Evolutionary conservation across 2,329 filamentous ascomycete species (phyloP).

Genomic region (Thielaviopsis euricoi): DNA sequence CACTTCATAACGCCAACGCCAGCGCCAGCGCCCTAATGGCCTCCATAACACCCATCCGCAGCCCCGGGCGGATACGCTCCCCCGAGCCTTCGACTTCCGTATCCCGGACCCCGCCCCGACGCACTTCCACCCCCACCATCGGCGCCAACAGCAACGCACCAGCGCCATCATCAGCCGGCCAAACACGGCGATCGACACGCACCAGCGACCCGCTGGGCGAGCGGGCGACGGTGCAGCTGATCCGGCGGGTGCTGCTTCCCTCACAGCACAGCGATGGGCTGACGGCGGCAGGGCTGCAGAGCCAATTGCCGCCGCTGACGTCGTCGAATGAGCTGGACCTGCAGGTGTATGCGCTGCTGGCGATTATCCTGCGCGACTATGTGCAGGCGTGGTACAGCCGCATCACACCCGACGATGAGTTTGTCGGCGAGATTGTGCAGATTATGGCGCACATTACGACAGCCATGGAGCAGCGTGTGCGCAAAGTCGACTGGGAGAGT

Average conservation of each 20-base stretch:
- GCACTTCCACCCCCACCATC: conserved; percentile 11
- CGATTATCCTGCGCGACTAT: conserved; percentile 78
- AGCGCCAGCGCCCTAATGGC: not conserved
- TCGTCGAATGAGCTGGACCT: conserved; percentile 88
- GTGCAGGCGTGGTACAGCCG: conserved; percentile 86
- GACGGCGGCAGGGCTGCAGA: conserved; percentile 48
- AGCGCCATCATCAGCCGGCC: not conserved
- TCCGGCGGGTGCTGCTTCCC: conserved; percentile 69
- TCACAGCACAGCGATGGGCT: conserved; percentile 43
- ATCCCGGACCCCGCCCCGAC: not conserved
- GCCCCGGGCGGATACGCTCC: not conserved
- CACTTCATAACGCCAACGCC: not conserved
- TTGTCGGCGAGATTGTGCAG: conserved; percentile 75
- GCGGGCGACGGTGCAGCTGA: conserved; percentile 61
- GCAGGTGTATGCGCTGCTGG: conserved; percentile 74
- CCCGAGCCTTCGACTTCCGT: not conserved
- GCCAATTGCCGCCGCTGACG: conserved; percentile 76
- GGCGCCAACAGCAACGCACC: conserved; percentile 14
- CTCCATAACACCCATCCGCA: not conserved
- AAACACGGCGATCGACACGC: conserved; percentile 20
- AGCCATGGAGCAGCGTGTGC: conserved; percentile 69
- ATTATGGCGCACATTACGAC: conserved; percentile 86
- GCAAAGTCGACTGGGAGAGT: conserved; percentile 67
- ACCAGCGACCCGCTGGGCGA: conserved; percentile 47
- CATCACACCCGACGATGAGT: conserved; percentile 78